Percentiles rank a stretch among this genome's conserved stretches.
Evolutionary conservation across 2,329 filamentous ascomycete genomes (phyloP).

Genomic region (Alternaria triticimaculans): DNA sequence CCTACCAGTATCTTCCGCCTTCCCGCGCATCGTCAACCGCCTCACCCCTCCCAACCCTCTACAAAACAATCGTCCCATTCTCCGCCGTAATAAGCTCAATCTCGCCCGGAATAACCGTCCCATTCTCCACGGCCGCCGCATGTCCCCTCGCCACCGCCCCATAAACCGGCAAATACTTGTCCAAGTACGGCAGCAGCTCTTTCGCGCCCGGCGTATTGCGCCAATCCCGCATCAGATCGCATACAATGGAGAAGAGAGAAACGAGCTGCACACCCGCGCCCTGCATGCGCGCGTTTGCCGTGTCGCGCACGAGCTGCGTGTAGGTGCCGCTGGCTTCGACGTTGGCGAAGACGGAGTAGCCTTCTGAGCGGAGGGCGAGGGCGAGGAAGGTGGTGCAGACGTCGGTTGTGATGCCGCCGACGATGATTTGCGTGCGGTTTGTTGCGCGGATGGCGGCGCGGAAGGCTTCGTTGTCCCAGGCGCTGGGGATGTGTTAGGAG

Average conservation of each 20-base stretch:
- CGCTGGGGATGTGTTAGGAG: slow-evolving; percentile 43
- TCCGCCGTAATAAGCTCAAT: slow-evolving; percentile 33
- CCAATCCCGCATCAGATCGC: slow-evolving; percentile 76
- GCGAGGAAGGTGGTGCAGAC: slow-evolving; percentile 78
- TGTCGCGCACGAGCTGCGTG: slow-evolving; percentile 64
- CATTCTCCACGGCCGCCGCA: slow-evolving; percentile 65
- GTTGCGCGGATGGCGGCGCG: slow-evolving; percentile 68
- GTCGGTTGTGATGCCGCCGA: slow-evolving; percentile 76
- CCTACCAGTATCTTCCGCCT: background rate
- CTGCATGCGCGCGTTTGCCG: slow-evolving; percentile 72
- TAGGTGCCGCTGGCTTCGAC: slow-evolving; percentile 74
- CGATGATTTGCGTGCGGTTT: slow-evolving; percentile 72
- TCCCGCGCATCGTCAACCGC: background rate
- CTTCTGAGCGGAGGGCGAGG: slow-evolving; percentile 72
- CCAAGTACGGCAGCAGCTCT: slow-evolving; percentile 68
- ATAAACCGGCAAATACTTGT: slow-evolving; percentile 70
- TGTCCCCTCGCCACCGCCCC: slow-evolving; percentile 69
- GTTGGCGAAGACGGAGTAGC: slow-evolving; percentile 77
- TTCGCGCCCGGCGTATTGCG: slow-evolving; percentile 58
- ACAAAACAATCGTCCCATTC: slow-evolving; percentile 23
- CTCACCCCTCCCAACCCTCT: background rate
- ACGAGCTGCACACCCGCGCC: slow-evolving; percentile 70
- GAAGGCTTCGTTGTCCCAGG: slow-evolving; percentile 78
- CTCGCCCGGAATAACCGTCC: slow-evolving; percentile 65
- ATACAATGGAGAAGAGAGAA: slow-evolving; percentile 67